phyloP scores from a whole-genome alignment of 148 eudicot genomes.

The Cornus kousa region DNA sequence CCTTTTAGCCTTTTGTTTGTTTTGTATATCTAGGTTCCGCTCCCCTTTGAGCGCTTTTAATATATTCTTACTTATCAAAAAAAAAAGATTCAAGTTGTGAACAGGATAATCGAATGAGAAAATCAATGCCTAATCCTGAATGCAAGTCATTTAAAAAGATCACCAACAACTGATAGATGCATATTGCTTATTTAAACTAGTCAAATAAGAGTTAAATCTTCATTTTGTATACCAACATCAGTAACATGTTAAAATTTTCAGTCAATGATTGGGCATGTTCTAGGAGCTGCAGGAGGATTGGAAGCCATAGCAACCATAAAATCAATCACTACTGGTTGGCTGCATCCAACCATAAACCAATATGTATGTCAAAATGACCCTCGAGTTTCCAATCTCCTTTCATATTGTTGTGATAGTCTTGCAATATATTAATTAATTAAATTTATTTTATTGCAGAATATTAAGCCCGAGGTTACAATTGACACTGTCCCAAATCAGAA shows the following conservation, averaged over 20 bases:
- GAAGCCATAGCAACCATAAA: conserved; percentile 25
- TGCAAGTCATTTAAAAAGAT: neutral
- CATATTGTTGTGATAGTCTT: neutral
- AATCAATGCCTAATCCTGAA: neutral
- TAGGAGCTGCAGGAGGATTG: conserved; percentile 20
- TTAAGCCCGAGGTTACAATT: conserved; percentile 16
- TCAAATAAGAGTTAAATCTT: neutral
- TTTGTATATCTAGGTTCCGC: too few relatives aligned
- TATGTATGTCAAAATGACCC: conserved; percentile 2
- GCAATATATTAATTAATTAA: neutral
- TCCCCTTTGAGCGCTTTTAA: too few relatives aligned
- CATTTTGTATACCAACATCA: neutral
- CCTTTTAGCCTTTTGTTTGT: too few relatives aligned
- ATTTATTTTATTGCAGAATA: conserved; percentile 9
- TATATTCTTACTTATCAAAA: too few relatives aligned
- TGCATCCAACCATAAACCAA: conserved; percentile 26
- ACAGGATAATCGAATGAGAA: neutral
- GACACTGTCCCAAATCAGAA: conserved; percentile 16
- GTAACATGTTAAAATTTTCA: conserved; percentile 12
- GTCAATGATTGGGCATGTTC: conserved; percentile 25
- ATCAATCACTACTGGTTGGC: conserved; percentile 21
- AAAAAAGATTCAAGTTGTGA: neutral
- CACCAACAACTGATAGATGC: neutral
- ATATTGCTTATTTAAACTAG: neutral
- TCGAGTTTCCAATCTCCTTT: neutral